A percentile compares a stretch with the other conserved stretches of the same genome.
Conservation (phyloP, 805 yeast genomes). For the Sugiyamaella chiloensis region DNA sequence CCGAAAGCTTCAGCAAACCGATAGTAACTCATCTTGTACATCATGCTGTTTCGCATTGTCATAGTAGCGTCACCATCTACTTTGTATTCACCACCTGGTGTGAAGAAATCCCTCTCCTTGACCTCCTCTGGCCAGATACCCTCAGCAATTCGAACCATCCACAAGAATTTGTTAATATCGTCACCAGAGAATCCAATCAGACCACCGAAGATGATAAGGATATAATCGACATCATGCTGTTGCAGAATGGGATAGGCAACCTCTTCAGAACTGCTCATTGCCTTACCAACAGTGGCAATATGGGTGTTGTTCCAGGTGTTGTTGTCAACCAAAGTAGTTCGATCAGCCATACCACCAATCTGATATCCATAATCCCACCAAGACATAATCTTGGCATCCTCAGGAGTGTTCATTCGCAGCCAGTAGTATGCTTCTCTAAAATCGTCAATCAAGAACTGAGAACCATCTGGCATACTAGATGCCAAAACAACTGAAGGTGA, state of each 20-base stretch:
- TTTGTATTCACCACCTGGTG: constrained; percentile 80
- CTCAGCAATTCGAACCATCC: constrained; percentile 99
- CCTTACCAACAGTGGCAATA: constrained; percentile 98
- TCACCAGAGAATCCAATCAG: constrained; percentile 91
- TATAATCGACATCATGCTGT: constrained; percentile 93
- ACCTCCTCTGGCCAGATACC: constrained; percentile 99
- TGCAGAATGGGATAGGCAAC: constrained; percentile 83
- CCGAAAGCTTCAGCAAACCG: constrained; percentile 71
- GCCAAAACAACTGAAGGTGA: constrained; percentile 97
- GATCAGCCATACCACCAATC: constrained; percentile 99
- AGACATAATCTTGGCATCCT: constrained; percentile 93
- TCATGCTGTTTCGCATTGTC: constrained; percentile 82
- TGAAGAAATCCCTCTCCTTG: constrained; percentile 78
- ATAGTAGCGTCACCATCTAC: constrained; percentile 78
- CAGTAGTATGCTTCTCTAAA: constrained; percentile 98
- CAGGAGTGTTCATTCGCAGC: constrained; percentile 96
- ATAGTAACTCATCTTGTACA: constrained; percentile 94
- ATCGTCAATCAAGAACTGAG: constrained; percentile 83
- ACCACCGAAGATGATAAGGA: constrained; percentile 92
- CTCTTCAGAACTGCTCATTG: constrained; percentile 88
- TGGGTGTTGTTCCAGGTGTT: constrained; percentile 99
- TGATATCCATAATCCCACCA: constrained; percentile 99
- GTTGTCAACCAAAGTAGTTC: constrained; percentile 97
- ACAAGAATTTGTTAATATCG: constrained; percentile 91
- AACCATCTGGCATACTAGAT: constrained; percentile 79